Conservation (phyloP, 169 alveolate genomes). For the Neospora caninum region DNA sequence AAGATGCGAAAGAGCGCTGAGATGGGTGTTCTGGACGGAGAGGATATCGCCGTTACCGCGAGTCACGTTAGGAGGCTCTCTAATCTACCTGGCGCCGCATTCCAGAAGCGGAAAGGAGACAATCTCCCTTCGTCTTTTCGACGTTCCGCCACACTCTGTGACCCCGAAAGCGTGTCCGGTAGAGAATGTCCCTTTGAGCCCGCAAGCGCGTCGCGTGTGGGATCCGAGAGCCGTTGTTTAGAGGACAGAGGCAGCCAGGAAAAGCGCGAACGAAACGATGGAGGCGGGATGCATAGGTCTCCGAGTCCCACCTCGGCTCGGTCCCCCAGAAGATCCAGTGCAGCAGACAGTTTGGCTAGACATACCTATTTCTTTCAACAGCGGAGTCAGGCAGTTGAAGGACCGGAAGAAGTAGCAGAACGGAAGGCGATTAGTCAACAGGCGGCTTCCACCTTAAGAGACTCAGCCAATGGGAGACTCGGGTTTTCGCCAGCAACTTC, state of each 20-base stretch:
- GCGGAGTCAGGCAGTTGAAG: not conserved
- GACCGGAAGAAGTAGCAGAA: not conserved
- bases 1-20: slow-evolving; percentile 9
- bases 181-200: not conserved
- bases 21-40: not conserved
- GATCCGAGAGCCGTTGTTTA: not conserved
- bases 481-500: no score
- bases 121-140: no score
- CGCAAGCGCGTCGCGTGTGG: not conserved
- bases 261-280: no score
- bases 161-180: not conserved
- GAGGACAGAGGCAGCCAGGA: no score
- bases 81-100: no score
- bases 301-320: not conserved
- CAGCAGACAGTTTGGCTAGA: not conserved
- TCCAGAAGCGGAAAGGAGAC: no score
- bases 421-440: not conserved
- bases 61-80: no score
- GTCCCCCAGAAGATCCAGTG: not conserved
- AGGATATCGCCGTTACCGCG: no score
- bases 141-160: no score
- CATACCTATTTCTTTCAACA: not conserved
- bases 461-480: no score
- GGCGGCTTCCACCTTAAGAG: no score
- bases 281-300: no score